Evolutionary conservation across 768 basidiomycete species (phyloP).

Genomic region (Tephrocybe sp.): DNA sequence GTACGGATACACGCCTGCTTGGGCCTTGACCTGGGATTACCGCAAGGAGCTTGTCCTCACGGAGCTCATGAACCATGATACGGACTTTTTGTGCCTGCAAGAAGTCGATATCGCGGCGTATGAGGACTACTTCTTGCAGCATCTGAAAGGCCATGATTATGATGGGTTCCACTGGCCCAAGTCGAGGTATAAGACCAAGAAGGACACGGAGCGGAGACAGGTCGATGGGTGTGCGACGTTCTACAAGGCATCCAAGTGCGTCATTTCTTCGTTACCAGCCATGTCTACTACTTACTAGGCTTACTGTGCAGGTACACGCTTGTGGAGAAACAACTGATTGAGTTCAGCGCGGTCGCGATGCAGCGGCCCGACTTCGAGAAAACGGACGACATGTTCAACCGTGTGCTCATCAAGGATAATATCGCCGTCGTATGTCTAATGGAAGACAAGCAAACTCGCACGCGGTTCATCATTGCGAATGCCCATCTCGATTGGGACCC

Average conservation of each 20-base stretch:
- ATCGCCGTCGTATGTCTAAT: conserved; percentile 86
- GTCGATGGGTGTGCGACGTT: conserved; percentile 98
- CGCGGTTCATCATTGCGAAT: conserved; percentile 87
- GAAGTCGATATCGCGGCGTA: conserved; percentile 94
- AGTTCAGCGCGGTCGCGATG: conserved; percentile 92
- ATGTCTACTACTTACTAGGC: conserved; percentile 2
- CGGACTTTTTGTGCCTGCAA: conserved; percentile 93
- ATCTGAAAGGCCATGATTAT: conserved; percentile 74
- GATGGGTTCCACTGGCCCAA: conserved; percentile 93
- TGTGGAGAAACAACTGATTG: conserved; percentile 90
- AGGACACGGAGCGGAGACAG: conserved; percentile 75
- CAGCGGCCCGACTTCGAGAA: conserved; percentile 93
- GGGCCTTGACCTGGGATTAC: conserved; percentile 97
- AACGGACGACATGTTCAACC: conserved; percentile 99
- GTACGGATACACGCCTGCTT: conserved; percentile 95
- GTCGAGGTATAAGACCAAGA: conserved; percentile 92
- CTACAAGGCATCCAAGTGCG: conserved; percentile 87
- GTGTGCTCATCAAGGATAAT: conserved; percentile 92
- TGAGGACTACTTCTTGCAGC: conserved; percentile 84
- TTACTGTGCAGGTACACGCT: conserved; percentile 70
- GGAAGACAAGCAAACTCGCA: conserved; percentile 85
- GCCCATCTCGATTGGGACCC: conserved; percentile 95
- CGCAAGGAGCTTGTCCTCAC: conserved; percentile 85
- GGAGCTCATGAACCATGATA: conserved; percentile 77
- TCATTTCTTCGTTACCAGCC: conserved; percentile 19